Percentiles rank a stretch among this genome's conserved stretches.
Evolutionary conservation across 140 eudicot species (phyloP).

Genomic region (Ambrosia hybrid): DNA sequence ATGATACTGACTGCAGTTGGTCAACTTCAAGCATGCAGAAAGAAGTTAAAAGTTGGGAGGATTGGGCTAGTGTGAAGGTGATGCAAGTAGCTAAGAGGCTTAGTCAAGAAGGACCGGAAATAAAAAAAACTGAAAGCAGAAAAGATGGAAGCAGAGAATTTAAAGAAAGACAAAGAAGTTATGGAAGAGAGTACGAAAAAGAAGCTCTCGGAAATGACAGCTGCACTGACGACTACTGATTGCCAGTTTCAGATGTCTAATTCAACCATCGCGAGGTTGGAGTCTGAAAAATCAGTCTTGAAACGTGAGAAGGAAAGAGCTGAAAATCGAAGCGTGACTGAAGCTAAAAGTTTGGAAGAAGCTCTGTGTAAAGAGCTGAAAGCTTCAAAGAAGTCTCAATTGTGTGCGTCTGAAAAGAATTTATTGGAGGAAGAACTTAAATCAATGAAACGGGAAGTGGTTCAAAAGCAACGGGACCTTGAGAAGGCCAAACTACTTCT

Average conservation of each 20-base stretch:
- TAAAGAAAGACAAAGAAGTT: constrained; percentile 37
- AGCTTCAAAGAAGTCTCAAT: constrained; percentile 35
- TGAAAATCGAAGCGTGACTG: constrained; percentile 20
- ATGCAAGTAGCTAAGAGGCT: constrained; percentile 67
- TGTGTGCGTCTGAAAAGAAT: constrained; percentile 34
- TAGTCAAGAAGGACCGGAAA: constrained; percentile 51
- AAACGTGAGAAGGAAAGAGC: constrained; percentile 42
- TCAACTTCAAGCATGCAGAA: constrained; percentile 37
- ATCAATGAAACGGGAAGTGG: constrained; percentile 27
- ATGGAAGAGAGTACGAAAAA: constrained; percentile 49
- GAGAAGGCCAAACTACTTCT: constrained; percentile 46
- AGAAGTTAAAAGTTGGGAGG: constrained; percentile 50
- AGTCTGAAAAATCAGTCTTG: constrained; percentile 42
- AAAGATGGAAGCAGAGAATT: constrained; percentile 52
- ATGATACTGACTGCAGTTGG: constrained; percentile 30
- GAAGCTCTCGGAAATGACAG: constrained; percentile 56
- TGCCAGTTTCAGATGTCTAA: constrained; percentile 42
- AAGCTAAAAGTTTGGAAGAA: constrained; percentile 29
- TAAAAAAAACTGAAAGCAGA: constrained; percentile 55
- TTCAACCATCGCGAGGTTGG: constrained; percentile 37
- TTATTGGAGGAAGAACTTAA: constrained; percentile 44
- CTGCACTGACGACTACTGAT: constrained; percentile 36
- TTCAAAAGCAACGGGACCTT: constrained; percentile 17
- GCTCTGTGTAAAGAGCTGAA: constrained; percentile 48
- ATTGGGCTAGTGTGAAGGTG: constrained; percentile 63